These are phyloP conservation scores for Starmera amethionina DNA, from an alignment of 805 yeast genomes.

Conservation along the genomic window DNA sequence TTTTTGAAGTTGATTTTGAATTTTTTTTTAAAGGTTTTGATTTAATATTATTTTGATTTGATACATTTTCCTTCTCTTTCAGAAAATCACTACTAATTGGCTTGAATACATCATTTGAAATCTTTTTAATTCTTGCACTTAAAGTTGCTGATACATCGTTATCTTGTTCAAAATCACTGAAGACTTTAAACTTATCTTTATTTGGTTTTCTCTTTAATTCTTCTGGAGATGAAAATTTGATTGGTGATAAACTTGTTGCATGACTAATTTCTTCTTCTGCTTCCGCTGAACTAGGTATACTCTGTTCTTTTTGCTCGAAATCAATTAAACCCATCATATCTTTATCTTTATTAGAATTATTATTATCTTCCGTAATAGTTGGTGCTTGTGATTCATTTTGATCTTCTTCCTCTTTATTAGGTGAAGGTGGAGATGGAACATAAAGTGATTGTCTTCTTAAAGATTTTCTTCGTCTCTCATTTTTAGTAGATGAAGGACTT, in stretches of 20 bases:
- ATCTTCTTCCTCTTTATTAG: slow-evolving; percentile 2
- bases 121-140: slow-evolving; percentile 7
- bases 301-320: background rate
- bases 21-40: background rate
- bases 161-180: slow-evolving; percentile 12
- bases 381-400: background rate
- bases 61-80: no score
- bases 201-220: background rate
- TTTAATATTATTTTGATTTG: no score
- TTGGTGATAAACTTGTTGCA: slow-evolving; percentile 16
- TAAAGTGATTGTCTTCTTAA: slow-evolving; percentile 32
- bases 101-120: slow-evolving; percentile 10
- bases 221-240: slow-evolving; percentile 12
- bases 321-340: background rate
- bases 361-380: background rate
- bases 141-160: background rate
- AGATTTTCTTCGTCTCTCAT: slow-evolving; percentile 26
- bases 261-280: slow-evolving; percentile 5
- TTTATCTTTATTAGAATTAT: slow-evolving; percentile 1
- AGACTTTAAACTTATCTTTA: slow-evolving; percentile 9
- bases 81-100: background rate
- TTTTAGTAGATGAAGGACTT: slow-evolving; percentile 10
- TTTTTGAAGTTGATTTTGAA: background rate
- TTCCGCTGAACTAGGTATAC: background rate
- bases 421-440: slow-evolving; percentile 18